Evolutionary conservation across 495 filamentous ascomycete species (phyloP).

Genomic region (Melanomma pulvis-pyrius): DNA sequence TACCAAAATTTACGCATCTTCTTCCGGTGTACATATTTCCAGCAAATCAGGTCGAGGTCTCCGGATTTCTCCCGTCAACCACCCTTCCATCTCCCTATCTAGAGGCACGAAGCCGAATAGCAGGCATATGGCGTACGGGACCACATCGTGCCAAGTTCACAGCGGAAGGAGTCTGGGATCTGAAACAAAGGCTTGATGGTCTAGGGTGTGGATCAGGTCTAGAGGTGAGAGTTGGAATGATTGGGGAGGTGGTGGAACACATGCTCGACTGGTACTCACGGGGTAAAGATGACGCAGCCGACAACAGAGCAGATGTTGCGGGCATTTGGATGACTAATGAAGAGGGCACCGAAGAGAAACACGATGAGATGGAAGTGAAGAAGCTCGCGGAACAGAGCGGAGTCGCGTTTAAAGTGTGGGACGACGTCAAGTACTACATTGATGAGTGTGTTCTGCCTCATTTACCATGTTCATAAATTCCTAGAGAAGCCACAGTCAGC

Average conservation of each 20-base stretch:
- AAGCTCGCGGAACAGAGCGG: constrained; percentile 51
- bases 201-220: constrained; percentile 57
- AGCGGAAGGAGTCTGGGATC: constrained; percentile 67
- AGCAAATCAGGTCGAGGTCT: constrained; percentile 68
- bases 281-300: neutral
- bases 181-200: constrained; percentile 59
- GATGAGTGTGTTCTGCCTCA: constrained; percentile 60
- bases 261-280: constrained; percentile 50
- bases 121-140: constrained; percentile 67
- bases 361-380: constrained; percentile 58
- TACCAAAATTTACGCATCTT: constrained; percentile 58
- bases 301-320: constrained; percentile 50
- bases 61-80: constrained; percentile 59
- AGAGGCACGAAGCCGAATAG: constrained; percentile 59
- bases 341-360: constrained; percentile 65
- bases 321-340: constrained; percentile 71
- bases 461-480: neutral
- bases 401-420: constrained; percentile 61
- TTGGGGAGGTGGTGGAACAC: constrained; percentile 55
- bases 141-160: constrained; percentile 68
- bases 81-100: constrained; percentile 54
- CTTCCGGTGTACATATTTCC: constrained; percentile 68
- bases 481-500: neutral
- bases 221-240: constrained; percentile 62
- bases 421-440: constrained; percentile 73